Percentiles rank a stretch among this genome's conserved stretches.
These are phyloP conservation scores for Ganoderma boninense DNA, from an alignment of 1,284 basidiomycete species.

Conservation along the genomic window DNA sequence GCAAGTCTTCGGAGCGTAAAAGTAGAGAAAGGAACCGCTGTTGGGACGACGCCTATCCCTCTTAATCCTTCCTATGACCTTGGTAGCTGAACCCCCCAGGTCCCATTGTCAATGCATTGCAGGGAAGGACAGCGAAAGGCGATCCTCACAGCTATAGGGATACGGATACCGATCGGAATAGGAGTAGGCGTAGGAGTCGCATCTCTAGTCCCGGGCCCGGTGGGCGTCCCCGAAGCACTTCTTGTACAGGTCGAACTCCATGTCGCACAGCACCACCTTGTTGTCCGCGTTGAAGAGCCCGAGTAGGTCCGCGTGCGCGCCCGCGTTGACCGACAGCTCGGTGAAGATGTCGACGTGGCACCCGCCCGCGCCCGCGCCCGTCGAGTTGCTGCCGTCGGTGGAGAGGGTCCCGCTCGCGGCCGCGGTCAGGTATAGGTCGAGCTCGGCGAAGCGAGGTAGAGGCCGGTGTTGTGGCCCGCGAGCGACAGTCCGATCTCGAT, in stretches of 20 bases:
- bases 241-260: constrained; percentile 5
- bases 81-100: no score
- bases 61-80: no score
- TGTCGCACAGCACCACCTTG: not conserved
- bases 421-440: constrained; percentile 37
- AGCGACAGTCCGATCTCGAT: constrained; percentile 46
- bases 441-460: constrained; percentile 52
- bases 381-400: not conserved
- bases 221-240: no score
- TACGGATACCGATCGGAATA: no score
- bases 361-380: constrained; percentile 17
- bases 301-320: constrained; percentile 8
- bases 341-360: constrained; percentile 6
- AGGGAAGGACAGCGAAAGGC: no score
- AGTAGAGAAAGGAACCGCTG: no score
- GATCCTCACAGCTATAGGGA: no score
- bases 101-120: no score
- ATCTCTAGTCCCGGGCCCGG: no score
- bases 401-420: constrained; percentile 28
- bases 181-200: no score
- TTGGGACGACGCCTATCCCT: no score
- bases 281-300: not conserved
- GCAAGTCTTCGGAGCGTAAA: no score
- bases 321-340: not conserved
- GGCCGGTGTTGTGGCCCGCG: constrained; percentile 40